Evolutionary conservation across 129 eudicot species (phyloP).

Genomic region (Deinandra increscens): DNA sequence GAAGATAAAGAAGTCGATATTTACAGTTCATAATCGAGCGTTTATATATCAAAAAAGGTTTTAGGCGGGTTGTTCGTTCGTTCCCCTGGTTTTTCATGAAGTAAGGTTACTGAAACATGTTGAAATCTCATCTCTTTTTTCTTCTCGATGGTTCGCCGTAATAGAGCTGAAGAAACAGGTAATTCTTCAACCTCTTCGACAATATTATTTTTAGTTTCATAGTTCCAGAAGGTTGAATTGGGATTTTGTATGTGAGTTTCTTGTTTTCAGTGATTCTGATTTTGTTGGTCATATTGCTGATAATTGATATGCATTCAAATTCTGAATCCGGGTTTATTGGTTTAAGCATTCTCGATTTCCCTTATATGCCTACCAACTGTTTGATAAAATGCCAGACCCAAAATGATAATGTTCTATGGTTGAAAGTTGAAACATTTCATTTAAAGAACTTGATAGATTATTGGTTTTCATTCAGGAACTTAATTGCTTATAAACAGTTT

Average conservation of each 20-base stretch:
- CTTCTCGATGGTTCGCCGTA: slow-evolving; percentile 26
- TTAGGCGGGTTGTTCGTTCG: background rate
- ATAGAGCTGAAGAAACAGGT: slow-evolving; percentile 27
- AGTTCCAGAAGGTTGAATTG: slow-evolving; percentile 10
- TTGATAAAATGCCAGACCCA: slow-evolving; percentile 17
- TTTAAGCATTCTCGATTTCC: background rate
- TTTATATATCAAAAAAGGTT: slow-evolving; percentile 1
- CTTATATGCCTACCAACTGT: slow-evolving; percentile 8
- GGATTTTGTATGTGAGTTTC: background rate
- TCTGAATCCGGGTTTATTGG: background rate
- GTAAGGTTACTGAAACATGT: slow-evolving; percentile 14
- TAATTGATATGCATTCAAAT: slow-evolving; percentile 1
- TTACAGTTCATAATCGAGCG: background rate
- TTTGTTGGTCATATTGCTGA: too few species aligned
- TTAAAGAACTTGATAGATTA: background rate
- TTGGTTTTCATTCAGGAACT: slow-evolving; percentile 1
- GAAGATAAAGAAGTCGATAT: background rate
- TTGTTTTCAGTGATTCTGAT: background rate
- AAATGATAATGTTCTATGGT: background rate
- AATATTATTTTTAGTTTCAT: background rate
- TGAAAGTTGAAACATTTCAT: background rate
- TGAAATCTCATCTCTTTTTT: background rate
- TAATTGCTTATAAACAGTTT: background rate
- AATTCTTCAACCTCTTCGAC: background rate
- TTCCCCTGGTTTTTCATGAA: background rate